Conservation (phyloP, 345 rosid species). For the Pistacia integerrima region DNA sequence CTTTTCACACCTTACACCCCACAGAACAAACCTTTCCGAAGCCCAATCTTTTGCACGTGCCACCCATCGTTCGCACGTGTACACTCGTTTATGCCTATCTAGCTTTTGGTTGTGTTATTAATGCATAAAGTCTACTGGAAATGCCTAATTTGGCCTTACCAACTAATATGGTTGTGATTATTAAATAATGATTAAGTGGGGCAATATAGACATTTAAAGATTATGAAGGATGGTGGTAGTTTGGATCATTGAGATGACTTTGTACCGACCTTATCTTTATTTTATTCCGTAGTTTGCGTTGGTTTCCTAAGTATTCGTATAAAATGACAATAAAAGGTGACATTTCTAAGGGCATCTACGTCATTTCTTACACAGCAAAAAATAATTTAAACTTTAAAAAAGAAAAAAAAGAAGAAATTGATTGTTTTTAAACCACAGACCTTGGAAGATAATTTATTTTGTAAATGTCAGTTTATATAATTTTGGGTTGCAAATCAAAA, state of each 20-base stretch:
- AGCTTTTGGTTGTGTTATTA: conserved; percentile 15
- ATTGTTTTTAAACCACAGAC: neutral
- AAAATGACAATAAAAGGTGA: conserved; percentile 36
- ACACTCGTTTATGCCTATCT: neutral
- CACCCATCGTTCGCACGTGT: conserved; percentile 21
- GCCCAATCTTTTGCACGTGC: conserved; percentile 35
- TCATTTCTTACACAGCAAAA: conserved; percentile 1
- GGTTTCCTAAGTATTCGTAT: conserved; percentile 34
- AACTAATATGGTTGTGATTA: conserved; percentile 11
- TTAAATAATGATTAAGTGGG: conserved; percentile 24
- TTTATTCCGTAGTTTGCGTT: conserved; percentile 54
- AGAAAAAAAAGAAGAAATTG: neutral
- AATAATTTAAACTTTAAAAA: neutral
- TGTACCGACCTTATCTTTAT: conserved; percentile 58
- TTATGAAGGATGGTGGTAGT: conserved; percentile 45
- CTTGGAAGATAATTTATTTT: conserved; percentile 10
- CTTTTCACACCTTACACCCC: conserved; percentile 47
- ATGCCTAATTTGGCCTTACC: conserved; percentile 31
- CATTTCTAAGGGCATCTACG: conserved; percentile 7
- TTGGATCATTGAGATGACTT: conserved; percentile 64
- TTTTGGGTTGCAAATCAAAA: neutral
- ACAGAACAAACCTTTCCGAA: conserved; percentile 33
- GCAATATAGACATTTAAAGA: conserved; percentile 24
- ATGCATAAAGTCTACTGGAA: neutral
- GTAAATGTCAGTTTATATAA: conserved; percentile 17